A percentile compares a stretch with the other conserved stretches of the same genome.
Evolutionary conservation across 1,139 yeast species (phyloP).

Genomic region (Hanseniaspora uvarum): DNA sequence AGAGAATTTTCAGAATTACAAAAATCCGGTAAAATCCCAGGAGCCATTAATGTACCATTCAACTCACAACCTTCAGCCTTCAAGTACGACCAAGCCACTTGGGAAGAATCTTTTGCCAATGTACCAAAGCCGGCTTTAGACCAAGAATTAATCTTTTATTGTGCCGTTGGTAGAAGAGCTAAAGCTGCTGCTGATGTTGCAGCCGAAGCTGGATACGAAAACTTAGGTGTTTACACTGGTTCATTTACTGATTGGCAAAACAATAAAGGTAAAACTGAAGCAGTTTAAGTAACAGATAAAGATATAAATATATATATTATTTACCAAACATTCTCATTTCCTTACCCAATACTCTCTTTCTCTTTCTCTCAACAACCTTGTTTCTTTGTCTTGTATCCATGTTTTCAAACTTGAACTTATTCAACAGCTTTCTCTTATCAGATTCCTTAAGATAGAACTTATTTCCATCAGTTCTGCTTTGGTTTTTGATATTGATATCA

Average conservation of each 20-base stretch:
- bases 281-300: neutral
- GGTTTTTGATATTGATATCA: conserved; percentile 23
- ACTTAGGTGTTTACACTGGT: conserved; percentile 70
- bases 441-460: conserved; percentile 61
- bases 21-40: conserved; percentile 60
- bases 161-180: conserved; percentile 87
- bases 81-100: conserved; percentile 66
- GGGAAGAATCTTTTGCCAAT: conserved; percentile 60
- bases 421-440: conserved; percentile 74
- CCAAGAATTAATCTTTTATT: conserved; percentile 75
- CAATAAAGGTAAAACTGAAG: conserved; percentile 30
- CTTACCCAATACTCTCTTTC: conserved; percentile 86
- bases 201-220: conserved; percentile 72
- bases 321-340: conserved; percentile 44
- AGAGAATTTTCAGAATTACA: conserved; percentile 76
- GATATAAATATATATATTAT: conserved; percentile 8
- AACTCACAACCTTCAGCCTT: conserved; percentile 92
- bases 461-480: conserved; percentile 29
- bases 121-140: conserved; percentile 66
- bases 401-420: conserved; percentile 75
- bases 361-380: conserved; percentile 81
- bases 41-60: conserved; percentile 78
- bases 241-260: conserved; percentile 79
- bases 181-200: conserved; percentile 88
- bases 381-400: conserved; percentile 80